Conservation (phyloP, 768 basidiomycete genomes). For the Lactifluus piperatus region DNA sequence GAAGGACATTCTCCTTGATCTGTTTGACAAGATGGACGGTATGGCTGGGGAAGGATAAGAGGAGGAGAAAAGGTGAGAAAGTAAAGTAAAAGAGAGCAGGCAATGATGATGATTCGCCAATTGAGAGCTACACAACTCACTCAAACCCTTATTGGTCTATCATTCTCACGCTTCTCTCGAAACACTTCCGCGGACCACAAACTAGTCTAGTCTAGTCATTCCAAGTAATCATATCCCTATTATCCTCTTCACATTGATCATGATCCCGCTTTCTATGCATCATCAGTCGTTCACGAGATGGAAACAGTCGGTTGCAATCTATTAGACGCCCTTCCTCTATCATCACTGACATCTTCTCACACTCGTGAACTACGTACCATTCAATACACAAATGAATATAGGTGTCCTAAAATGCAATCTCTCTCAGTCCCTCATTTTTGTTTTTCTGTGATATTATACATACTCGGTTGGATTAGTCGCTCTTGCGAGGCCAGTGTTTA, state of each 20-base stretch:
- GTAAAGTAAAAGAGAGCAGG: slow-evolving; percentile 3
- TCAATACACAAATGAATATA: slow-evolving; percentile 68
- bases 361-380: slow-evolving; percentile 31
- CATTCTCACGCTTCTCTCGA: background rate
- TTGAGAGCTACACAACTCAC: too few species aligned
- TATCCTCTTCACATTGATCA: slow-evolving; percentile 42
- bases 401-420: slow-evolving; percentile 43
- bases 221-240: slow-evolving; percentile 64
- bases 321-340: background rate
- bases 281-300: slow-evolving; percentile 59
- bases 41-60: slow-evolving; percentile 39
- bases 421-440: background rate
- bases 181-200: background rate
- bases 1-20: slow-evolving; percentile 83
- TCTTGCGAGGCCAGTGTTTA: slow-evolving; percentile 48
- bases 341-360: too few species aligned
- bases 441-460: slow-evolving; percentile 22
- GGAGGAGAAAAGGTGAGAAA: background rate
- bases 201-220: slow-evolving; percentile 30
- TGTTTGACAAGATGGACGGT: slow-evolving; percentile 54
- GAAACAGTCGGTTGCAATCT: slow-evolving; percentile 69
- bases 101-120: slow-evolving; percentile 4
- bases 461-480: slow-evolving; percentile 62
- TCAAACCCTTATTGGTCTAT: background rate
- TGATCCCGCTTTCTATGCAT: slow-evolving; percentile 69